phyloP scores from a whole-genome alignment of 2,329 filamentous ascomycete genomes.

The Emergomyces africanus region DNA sequence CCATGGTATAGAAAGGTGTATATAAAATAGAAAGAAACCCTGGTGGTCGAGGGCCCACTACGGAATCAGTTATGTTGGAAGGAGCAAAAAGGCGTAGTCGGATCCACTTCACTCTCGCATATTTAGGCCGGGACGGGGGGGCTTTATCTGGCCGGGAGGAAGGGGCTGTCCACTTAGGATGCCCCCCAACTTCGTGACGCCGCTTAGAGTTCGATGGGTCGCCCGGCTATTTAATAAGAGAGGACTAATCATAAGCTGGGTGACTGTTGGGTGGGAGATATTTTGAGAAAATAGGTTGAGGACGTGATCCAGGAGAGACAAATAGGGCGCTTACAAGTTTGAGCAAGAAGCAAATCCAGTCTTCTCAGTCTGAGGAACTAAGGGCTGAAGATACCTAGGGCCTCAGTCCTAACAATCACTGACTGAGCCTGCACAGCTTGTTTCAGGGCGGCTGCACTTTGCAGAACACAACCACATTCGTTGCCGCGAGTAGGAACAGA shows the following conservation, averaged over 20 bases:
- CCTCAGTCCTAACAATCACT: background rate
- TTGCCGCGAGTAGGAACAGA: background rate
- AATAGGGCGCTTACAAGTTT: slow-evolving; percentile 2
- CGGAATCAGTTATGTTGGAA: slow-evolving; percentile 11
- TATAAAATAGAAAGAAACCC: background rate
- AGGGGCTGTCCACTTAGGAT: background rate
- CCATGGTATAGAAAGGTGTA: slow-evolving; percentile 29
- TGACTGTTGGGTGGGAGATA: background rate
- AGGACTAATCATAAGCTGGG: background rate
- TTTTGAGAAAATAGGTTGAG: background rate
- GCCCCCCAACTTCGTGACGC: background rate
- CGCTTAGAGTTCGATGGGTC: background rate
- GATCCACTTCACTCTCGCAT: background rate
- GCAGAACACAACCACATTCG: background rate
- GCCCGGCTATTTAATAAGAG: background rate
- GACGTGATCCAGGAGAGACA: background rate
- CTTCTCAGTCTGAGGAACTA: background rate
- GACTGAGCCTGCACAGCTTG: background rate
- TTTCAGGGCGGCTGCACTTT: background rate
- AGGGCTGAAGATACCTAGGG: background rate
- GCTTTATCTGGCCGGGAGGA: background rate
- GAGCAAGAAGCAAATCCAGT: background rate
- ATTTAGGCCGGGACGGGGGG: background rate
- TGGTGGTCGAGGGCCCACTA: background rate
- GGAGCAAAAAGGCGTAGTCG: slow-evolving; percentile 4